Evolutionary conservation across 257 asterid genomes (phyloP), one percentile per base, ranked within the genome.

Genomic region (Solanum dulcamara): DNA sequence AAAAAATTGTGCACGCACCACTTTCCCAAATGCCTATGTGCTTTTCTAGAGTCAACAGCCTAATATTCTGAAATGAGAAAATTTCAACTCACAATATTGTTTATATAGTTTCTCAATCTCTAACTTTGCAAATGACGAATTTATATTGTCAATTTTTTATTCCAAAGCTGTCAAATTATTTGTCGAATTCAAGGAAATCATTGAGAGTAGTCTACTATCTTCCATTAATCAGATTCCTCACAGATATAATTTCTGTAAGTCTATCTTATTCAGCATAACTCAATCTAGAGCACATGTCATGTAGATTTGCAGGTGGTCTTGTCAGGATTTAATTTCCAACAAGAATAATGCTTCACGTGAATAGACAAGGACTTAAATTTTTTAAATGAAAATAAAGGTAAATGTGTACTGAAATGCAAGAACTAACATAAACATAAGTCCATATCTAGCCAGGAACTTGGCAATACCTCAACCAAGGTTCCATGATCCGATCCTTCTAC

Each of bases 401-500:
- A 70, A 48, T 28, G 64, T 46, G 3, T 75, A 75, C 40, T 6
- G 24, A 79, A 46, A 26, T 26, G 17, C 18, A 79, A 46, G 55
- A 48, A 28, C 9, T 79, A 79, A 32, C 40, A 79, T 32, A 48
- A 48, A 20, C 44, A 48, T 48, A 79, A 48, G 83, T 48, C 40
- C 24, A 79, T 46, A 44, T 85, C 83, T 18, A 68, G 22, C 64
- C 87, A 87, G 72, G 67, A 79, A 77, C 26, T 53, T 60, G 84
- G 87, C 80, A 50, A 81, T 89, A 94, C 98, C 91, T 93, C 88
- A 51, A 89, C 87, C 83, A 87, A 70, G 55, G 82, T 88, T 82
- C 84, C 91, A 81, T 88, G 89, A 86, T 84, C 85, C 83, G 91
- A 82, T 90, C 93, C 89, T 71, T 86, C 83, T 24, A 80, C 70